phyloP scores from a whole-genome alignment of 768 basidiomycete genomes.

The Auriculariales sp. region DNA sequence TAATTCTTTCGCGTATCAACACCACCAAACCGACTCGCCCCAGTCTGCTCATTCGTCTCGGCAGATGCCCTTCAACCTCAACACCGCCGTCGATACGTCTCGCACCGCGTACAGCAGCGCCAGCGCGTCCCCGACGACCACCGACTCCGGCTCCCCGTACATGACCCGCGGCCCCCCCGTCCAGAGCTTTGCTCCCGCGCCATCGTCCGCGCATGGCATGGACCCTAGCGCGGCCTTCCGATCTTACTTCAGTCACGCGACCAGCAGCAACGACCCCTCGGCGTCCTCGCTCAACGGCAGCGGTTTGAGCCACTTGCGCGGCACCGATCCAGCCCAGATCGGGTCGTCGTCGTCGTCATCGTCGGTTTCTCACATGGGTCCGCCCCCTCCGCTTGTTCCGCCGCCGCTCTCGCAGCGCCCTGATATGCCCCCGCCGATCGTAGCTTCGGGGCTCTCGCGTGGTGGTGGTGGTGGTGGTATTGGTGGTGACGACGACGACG shows the following conservation, averaged over 20 bases:
- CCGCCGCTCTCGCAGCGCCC: slow-evolving; percentile 26
- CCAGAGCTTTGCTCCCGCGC: neutral
- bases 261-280: neutral
- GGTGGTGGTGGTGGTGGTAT: no score
- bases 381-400: slow-evolving; percentile 26
- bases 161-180: neutral
- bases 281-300: slow-evolving; percentile 1
- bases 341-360: no score
- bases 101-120: neutral
- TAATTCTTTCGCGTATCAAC: neutral
- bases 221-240: neutral
- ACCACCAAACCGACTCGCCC: neutral
- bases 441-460: slow-evolving; percentile 32
- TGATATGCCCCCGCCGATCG: slow-evolving; percentile 22
- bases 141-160: neutral
- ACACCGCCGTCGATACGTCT: neutral
- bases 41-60: neutral
- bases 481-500: neutral
- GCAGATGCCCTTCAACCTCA: neutral
- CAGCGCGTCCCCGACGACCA: neutral
- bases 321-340: neutral
- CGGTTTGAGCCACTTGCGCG: slow-evolving; percentile 1
- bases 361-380: slow-evolving; percentile 22
- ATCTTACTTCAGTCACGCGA: neutral
- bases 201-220: neutral